Percentiles rank a stretch among this genome's conserved stretches.
Evolutionary conservation across 2,329 filamentous ascomycete species (phyloP).

Genomic region (Ceratocystis cubensis): DNA sequence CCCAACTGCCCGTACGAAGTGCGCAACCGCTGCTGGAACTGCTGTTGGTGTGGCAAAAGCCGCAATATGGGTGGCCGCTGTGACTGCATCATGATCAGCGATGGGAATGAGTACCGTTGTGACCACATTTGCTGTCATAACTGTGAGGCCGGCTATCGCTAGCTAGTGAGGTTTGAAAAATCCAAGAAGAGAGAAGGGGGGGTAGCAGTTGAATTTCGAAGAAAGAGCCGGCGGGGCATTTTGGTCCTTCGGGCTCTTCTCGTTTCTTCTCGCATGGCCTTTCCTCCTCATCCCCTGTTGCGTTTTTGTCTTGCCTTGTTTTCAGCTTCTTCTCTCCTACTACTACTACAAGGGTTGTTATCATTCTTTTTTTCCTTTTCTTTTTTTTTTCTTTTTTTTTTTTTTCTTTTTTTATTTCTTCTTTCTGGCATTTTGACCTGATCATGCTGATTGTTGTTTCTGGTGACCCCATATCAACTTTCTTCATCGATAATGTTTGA

Average conservation of each 20-base stretch:
- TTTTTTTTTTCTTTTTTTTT: not conserved
- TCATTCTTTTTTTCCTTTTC: not conserved
- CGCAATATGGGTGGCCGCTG: slow-evolving; percentile 40
- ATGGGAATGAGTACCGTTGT: slow-evolving; percentile 38
- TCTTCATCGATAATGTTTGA: not conserved
- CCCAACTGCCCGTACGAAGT: slow-evolving; percentile 38
- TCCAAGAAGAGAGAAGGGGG: not conserved
- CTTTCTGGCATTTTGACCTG: not conserved
- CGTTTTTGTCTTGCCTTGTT: not conserved
- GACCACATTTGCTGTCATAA: slow-evolving; percentile 43
- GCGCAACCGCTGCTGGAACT: slow-evolving; percentile 40
- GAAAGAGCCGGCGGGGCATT: slow-evolving; percentile 7
- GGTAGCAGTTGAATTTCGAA: not conserved
- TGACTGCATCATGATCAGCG: slow-evolving; percentile 41
- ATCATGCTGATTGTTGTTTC: not conserved
- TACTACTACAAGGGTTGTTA: not conserved
- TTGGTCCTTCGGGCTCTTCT: slow-evolving; percentile 6
- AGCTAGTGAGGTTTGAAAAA: not conserved
- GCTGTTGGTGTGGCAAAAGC: slow-evolving; percentile 44
- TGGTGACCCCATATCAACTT: not conserved
- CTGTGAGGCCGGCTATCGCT: slow-evolving; percentile 34
- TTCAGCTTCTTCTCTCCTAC: not conserved
- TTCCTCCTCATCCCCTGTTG: not conserved
- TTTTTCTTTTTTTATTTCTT: not conserved
- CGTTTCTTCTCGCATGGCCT: slow-evolving; percentile 2